phyloP scores from a whole-genome alignment of 2,329 filamentous ascomycete genomes.

The Xylaria sp. region DNA sequence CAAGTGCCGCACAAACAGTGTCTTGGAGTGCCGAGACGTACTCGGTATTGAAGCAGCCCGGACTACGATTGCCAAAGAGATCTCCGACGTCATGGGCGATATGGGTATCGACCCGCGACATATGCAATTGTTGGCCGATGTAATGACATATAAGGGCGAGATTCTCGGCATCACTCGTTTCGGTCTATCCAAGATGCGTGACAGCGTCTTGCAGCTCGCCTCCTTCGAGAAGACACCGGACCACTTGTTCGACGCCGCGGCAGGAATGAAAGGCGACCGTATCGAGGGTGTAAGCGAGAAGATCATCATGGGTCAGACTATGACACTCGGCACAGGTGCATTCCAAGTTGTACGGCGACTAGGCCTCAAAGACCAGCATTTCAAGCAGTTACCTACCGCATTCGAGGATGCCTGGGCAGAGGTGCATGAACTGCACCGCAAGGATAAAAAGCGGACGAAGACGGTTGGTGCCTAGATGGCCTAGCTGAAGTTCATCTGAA shows the following conservation, averaged over 20 bases:
- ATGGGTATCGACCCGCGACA: constrained; percentile 98
- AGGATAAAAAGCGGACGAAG: constrained; percentile 20
- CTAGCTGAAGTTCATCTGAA: background rate
- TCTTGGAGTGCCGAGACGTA: constrained; percentile 86
- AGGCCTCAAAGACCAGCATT: constrained; percentile 63
- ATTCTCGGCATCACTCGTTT: constrained; percentile 96
- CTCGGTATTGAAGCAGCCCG: constrained; percentile 95
- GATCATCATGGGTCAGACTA: constrained; percentile 97
- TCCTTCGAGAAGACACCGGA: constrained; percentile 98
- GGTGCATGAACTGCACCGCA: constrained; percentile 30
- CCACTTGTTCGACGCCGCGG: constrained; percentile 92
- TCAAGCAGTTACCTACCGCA: constrained; percentile 61
- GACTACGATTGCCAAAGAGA: constrained; percentile 86
- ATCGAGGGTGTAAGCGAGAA: constrained; percentile 95
- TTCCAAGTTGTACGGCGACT: constrained; percentile 85
- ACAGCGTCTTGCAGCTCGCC: constrained; percentile 89
- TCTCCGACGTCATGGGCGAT: constrained; percentile 83
- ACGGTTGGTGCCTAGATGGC: background rate
- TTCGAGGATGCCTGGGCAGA: constrained; percentile 72
- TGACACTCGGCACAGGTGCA: constrained; percentile 86
- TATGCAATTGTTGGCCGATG: constrained; percentile 95
- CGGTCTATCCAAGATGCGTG: constrained; percentile 93
- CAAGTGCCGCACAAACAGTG: constrained; percentile 75
- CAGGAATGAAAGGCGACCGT: constrained; percentile 85
- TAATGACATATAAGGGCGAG: constrained; percentile 99